A percentile compares a stretch with the other conserved stretches of the same genome.
Conservation (phyloP, 2,329 filamentous ascomycete species). For the Microascus cirrosus region DNA sequence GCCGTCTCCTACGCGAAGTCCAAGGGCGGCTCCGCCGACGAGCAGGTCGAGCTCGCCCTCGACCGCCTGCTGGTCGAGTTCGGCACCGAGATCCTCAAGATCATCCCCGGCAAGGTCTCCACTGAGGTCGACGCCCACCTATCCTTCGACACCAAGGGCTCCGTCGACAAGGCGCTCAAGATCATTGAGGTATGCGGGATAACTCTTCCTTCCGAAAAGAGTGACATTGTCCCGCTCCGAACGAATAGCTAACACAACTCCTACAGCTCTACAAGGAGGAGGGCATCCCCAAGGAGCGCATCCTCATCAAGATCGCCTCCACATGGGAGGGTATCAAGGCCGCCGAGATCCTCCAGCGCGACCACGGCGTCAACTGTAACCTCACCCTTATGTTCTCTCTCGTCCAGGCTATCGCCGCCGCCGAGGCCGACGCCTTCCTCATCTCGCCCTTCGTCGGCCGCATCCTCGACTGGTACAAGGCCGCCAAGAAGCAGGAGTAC, state of each 20-base stretch:
- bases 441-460: conserved; percentile 99
- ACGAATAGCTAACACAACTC: conserved; percentile 21
- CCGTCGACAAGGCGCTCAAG: conserved; percentile 89
- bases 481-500: conserved; percentile 88
- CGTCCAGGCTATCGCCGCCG: conserved; percentile 87
- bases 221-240: not conserved
- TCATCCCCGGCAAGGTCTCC: conserved; percentile 96
- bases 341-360: conserved; percentile 87
- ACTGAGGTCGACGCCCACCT: conserved; percentile 95
- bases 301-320: conserved; percentile 98
- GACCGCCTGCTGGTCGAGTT: conserved; percentile 96
- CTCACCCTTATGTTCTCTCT: conserved; percentile 97
- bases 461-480: conserved; percentile 99
- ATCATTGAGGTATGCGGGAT: conserved; percentile 75
- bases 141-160: conserved; percentile 89
- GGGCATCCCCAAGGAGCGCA: conserved; percentile 84
- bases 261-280: conserved; percentile 74
- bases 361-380: conserved; percentile 97
- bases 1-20: conserved; percentile 81
- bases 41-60: conserved; percentile 80
- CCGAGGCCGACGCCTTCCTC: conserved; percentile 90
- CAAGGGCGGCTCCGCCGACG: conserved; percentile 56
- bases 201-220: not conserved
- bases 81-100: conserved; percentile 92
- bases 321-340: conserved; percentile 99